Evolutionary conservation across 257 asterid genomes (phyloP), one percentile per base, ranked within the genome.

Genomic region (Plantago major): DNA sequence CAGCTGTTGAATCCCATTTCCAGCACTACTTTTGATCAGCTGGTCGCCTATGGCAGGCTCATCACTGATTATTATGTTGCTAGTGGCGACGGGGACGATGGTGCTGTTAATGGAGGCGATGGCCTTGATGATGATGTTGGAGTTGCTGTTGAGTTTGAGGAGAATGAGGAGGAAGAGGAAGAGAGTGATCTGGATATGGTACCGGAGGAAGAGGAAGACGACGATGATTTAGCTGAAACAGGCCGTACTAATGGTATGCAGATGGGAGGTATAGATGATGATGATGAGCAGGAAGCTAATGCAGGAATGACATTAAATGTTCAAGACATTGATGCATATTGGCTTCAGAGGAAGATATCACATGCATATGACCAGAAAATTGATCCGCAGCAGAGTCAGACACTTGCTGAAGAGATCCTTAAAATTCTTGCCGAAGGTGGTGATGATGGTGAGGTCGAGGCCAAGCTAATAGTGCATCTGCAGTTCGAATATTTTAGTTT

Each of bases 291-390:
- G 45, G 87, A 78, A 11, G 80, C 80, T 47, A 76, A 73, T 64
- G 87, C 76, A 62, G 87, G 87, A 11, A 71, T 81, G 87, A 53
- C 80, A 55, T 66, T 81, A 76, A 81, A 81, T 37, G 87, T 81
- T 62, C 87, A 81, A 60, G 87, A 81, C 58, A 76, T 81, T 58
- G 87, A 81, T 75, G 87, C 87, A 0, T 81, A 81, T 66, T 81
- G 87, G 87, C 82, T 81, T 66, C 87, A 81, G 55, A 81, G 87
- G 78, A 81, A 81, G 78, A 81, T 81, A 50, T 78, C 87, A n/a
- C 84, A 70, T 60, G 87, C 87, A 14, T 81, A 78, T 71, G 87
- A 78, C 68, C 82, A 81, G 46, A 71, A 78, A 14, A 78, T 81
- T 57, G 87, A 81, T 63, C 82, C 87, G 0, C 84, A 78, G 55